These are phyloP conservation scores for Xylariaceae sp. DNA, from an alignment of 2,329 filamentous ascomycete genomes.

Conservation along the genomic window DNA sequence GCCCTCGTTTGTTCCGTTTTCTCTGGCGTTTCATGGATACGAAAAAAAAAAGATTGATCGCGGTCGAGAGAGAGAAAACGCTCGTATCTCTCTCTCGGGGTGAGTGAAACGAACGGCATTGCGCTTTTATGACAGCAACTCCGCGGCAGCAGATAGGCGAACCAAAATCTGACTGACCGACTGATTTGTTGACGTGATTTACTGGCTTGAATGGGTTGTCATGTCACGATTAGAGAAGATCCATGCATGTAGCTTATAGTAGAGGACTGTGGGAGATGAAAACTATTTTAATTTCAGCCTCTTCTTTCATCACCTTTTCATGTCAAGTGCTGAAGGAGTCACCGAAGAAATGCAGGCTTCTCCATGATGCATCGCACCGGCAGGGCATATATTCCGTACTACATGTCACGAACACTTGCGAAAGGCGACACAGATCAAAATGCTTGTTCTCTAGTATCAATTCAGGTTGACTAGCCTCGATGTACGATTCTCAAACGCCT, in stretches of 20 bases:
- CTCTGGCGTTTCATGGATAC: slow-evolving; percentile 29
- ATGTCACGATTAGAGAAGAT: slow-evolving; percentile 20
- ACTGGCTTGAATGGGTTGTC: slow-evolving; percentile 10
- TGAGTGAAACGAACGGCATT: not conserved
- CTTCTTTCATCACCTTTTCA: not conserved
- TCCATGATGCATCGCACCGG: not conserved
- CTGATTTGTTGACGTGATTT: too few relatives aligned
- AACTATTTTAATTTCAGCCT: slow-evolving; percentile 14
- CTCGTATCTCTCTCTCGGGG: not conserved
- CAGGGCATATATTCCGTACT: not conserved
- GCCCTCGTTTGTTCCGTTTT: slow-evolving; percentile 4
- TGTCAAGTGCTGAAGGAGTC: too few relatives aligned
- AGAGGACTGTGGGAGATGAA: slow-evolving; percentile 16
- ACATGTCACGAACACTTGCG: not conserved
- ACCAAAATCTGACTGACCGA: too few relatives aligned
- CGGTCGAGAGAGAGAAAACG: slow-evolving; percentile 8
- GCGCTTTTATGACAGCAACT: not conserved
- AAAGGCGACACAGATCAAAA: not conserved
- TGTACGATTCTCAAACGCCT: slow-evolving; percentile 12
- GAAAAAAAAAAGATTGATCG: slow-evolving; percentile 25
- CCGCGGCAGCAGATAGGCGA: too few relatives aligned
- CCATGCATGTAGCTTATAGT: slow-evolving; percentile 21
- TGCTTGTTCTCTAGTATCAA: slow-evolving; percentile 16
- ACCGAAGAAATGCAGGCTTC: too few relatives aligned
- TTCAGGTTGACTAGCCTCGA: slow-evolving; percentile 10